Percentiles rank a stretch among this genome's conserved stretches.
phyloP scores from a whole-genome alignment of 306 rosid genomes.

The Alnus glutinosa region DNA sequence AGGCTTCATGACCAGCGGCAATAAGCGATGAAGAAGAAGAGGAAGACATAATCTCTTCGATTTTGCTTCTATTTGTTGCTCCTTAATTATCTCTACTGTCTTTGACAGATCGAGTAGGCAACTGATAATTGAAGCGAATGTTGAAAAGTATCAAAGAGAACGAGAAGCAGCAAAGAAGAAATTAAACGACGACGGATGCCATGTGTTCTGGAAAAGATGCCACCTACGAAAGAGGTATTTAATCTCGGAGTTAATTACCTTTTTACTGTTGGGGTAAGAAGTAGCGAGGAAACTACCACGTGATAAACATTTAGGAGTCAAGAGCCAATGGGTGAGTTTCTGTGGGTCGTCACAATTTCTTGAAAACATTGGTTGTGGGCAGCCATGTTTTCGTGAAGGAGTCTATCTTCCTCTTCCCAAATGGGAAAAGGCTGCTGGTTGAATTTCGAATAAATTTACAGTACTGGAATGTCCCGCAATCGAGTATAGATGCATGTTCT shows the following conservation, averaged over 20 bases:
- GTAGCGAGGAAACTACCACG: neutral
- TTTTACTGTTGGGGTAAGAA: neutral
- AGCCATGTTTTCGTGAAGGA: neutral
- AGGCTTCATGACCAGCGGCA: constrained; percentile 3
- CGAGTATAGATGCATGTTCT: too few relatives aligned
- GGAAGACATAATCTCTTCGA: constrained; percentile 23
- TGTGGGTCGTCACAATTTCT: too few relatives aligned
- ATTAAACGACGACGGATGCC: neutral
- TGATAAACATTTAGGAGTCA: neutral
- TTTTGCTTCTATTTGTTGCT: neutral
- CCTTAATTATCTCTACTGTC: neutral
- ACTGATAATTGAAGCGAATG: neutral
- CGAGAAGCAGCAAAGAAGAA: neutral
- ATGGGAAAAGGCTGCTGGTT: too few relatives aligned
- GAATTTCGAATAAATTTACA: too few relatives aligned
- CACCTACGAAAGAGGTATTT: neutral
- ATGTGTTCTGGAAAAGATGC: neutral
- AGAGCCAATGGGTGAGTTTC: too few relatives aligned
- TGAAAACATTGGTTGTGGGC: neutral
- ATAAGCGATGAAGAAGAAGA: constrained; percentile 24
- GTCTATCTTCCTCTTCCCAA: too few relatives aligned
- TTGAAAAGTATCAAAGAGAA: neutral
- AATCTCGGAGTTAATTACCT: neutral
- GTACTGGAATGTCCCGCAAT: too few relatives aligned
- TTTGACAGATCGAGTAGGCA: neutral